Conservation (phyloP, 2,329 filamentous ascomycete species). For the Podosphaera aphanis region DNA sequence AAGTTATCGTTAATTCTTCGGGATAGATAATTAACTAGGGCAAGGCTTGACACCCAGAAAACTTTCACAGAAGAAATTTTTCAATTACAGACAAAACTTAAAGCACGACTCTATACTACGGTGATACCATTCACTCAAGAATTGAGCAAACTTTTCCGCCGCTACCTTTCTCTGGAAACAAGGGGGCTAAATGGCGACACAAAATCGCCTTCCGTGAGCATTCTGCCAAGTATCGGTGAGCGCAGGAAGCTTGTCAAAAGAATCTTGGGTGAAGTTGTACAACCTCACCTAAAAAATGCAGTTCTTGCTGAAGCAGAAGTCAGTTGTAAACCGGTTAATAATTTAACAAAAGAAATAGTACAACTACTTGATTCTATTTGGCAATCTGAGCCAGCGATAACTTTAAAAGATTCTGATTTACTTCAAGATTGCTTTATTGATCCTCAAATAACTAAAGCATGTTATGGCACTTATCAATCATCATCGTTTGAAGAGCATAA, state of each 20-base stretch:
- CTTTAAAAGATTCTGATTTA: constrained; percentile 17
- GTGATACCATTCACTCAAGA: constrained; percentile 32
- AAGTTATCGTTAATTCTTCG: constrained; percentile 22
- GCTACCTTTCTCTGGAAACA: constrained; percentile 20
- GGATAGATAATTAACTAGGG: constrained; percentile 18
- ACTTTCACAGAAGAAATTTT: constrained; percentile 31
- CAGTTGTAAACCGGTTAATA: constrained; percentile 43
- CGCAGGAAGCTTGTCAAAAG: constrained; percentile 69
- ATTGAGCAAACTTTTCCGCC: constrained; percentile 28
- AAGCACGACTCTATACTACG: constrained; percentile 30
- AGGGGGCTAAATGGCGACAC: not conserved
- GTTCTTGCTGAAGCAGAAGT: constrained; percentile 64
- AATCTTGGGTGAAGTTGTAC: constrained; percentile 54
- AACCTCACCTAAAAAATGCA: constrained; percentile 54
- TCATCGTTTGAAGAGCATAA: constrained; percentile 11
- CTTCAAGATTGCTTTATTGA: constrained; percentile 11
- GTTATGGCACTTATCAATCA: constrained; percentile 14
- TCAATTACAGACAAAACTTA: constrained; percentile 27
- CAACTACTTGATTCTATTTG: constrained; percentile 45
- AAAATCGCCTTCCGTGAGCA: constrained; percentile 11
- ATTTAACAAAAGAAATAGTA: constrained; percentile 51
- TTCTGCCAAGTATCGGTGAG: constrained; percentile 44
- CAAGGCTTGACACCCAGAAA: constrained; percentile 37
- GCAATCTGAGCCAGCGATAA: constrained; percentile 21
- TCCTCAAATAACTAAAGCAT: constrained; percentile 18